Evolutionary conservation across 768 basidiomycete genomes (phyloP), one percentile per base, ranked within the genome.

Genomic region (Boletus bicolor): DNA sequence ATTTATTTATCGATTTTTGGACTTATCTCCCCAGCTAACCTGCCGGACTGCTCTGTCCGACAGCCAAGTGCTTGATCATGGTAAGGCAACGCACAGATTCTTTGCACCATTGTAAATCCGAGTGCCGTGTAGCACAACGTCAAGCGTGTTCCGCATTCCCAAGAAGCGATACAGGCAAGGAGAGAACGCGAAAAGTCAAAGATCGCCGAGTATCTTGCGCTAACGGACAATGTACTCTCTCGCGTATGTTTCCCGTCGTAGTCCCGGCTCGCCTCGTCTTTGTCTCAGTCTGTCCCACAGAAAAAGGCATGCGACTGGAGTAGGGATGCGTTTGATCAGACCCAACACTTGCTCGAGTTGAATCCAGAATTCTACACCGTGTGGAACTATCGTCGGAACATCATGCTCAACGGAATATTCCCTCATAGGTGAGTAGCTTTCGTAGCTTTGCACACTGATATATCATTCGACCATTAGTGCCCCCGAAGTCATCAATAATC

Each of bases 311-410:
- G 76, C 50, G 89, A 91, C 55, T 91, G 82, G 80, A 83, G 85
- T 56, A 68, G 72, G 30, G 87, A 88, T n/a, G 84, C 91, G 0
- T 82, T 98, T 36, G 77, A 81, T n/a, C 73, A 88, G 41, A 96
- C 94, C 1, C 85, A 86, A 15, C 78, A 76, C 28, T 71, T 98
- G 24, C 82, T 99, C 9, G 83, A 85, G 49, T 63, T 89, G 41
- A 98, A 98, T 67, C 94, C 96, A 3, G 97, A 99, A 72, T 93
- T 93, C 68, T 97, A 97, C 71, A 95, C 96, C 2, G 76, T 91
- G 37, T 98, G 97, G 97, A 96, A 97, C 72, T 95, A 93, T 72
- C 81, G 97, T 44, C 79, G 96, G 34, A 79, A 82, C 51, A 93
- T 97, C 57, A 72, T 96, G 19, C 67, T 86, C 39, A 75, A 83